A percentile compares a stretch with the other conserved stretches of the same genome.
Conservation (phyloP, 108 stramenopile species). For the Cyclotella choctawhatcheeana region DNA sequence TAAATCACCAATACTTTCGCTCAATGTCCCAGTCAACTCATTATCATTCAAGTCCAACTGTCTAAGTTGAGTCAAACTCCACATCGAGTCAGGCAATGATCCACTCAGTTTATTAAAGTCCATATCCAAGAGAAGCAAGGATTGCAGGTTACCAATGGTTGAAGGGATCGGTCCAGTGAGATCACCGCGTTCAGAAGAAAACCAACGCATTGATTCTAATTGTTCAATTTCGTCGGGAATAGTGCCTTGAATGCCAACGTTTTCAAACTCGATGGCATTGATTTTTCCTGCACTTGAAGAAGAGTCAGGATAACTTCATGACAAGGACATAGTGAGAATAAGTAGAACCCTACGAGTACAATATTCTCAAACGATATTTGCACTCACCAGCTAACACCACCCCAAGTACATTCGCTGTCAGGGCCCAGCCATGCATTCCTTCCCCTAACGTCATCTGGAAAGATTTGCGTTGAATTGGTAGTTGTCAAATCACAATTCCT, state of each 20-base stretch:
- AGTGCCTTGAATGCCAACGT: slow-evolving; percentile 65
- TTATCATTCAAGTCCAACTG: slow-evolving; percentile 83
- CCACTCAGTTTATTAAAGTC: slow-evolving; percentile 68
- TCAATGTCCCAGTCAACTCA: slow-evolving; percentile 59
- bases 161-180: slow-evolving; percentile 68
- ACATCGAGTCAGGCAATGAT: slow-evolving; percentile 53
- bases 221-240: slow-evolving; percentile 57
- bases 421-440: slow-evolving; percentile 73
- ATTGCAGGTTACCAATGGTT: slow-evolving; percentile 37
- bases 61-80: slow-evolving; percentile 47
- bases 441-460: slow-evolving; percentile 31
- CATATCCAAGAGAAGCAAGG: slow-evolving; percentile 56
- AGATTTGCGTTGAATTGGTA: slow-evolving; percentile 25
- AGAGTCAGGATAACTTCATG: slow-evolving; percentile 9
- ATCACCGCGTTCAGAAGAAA: slow-evolving; percentile 62
- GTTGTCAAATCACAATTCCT: slow-evolving; percentile 47
- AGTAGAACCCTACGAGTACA: not conserved
- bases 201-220: slow-evolving; percentile 45
- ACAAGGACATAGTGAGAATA: not conserved
- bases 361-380: not conserved
- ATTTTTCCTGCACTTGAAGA: slow-evolving; percentile 12
- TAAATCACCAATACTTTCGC: slow-evolving; percentile 53
- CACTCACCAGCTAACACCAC: slow-evolving; percentile 51
- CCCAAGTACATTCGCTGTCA: slow-evolving; percentile 68
- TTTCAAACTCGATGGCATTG: slow-evolving; percentile 46